Evolutionary conservation across 768 basidiomycete genomes (phyloP), one percentile per base, ranked within the genome.

Genomic region (Hygrocybe punicea): DNA sequence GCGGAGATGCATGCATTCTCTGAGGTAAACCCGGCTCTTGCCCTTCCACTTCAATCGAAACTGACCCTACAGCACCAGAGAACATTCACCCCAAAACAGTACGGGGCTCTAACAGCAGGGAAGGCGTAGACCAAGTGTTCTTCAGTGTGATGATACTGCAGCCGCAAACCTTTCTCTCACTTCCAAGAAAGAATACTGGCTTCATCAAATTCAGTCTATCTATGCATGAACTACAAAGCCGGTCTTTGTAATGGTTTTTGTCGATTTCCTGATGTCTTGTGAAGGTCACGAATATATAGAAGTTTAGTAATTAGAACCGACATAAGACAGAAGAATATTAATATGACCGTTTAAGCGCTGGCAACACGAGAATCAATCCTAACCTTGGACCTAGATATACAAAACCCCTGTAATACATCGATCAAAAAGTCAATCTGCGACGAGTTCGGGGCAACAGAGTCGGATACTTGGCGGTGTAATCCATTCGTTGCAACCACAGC

Each of bases 401-500:
- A 86, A 65, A 86, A 85, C 4, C 82, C 84, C 83, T 84, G 35
- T n/a, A 29, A 36, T n/a, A n/a, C n/a, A n/a, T n/a, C n/a, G n/a
- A 13, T 25, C 42, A 45, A 14, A n/a, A n/a, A n/a, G n/a, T n/a
- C n/a, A 11, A 44, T 34, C 21, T 17, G 24, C 17, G 45, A 19
- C 23, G 11, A n/a, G n/a, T 19, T 40, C 39, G 33, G 25, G 29
- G 24, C 33, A 46, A 33, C n/a, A 2, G 44, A 8, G 13, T 46
- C 61, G 33, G 7, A 17, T 46, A 74, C 87, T 66, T 62, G 94
- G 94, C 44, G 94, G 94, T 8, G 86, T 87, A 24, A 96, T 90
- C 94, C 94, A 98, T 65, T 86, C 84, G 63, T 87, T 89, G 67
- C 94, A 98, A 21, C 91, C 88, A 67, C 94, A 96, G 64, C 86